A percentile compares a stretch with the other conserved stretches of the same genome.
These are phyloP conservation scores for Suillus ampliporus DNA, from an alignment of 768 basidiomycete species.

Conservation along the genomic window DNA sequence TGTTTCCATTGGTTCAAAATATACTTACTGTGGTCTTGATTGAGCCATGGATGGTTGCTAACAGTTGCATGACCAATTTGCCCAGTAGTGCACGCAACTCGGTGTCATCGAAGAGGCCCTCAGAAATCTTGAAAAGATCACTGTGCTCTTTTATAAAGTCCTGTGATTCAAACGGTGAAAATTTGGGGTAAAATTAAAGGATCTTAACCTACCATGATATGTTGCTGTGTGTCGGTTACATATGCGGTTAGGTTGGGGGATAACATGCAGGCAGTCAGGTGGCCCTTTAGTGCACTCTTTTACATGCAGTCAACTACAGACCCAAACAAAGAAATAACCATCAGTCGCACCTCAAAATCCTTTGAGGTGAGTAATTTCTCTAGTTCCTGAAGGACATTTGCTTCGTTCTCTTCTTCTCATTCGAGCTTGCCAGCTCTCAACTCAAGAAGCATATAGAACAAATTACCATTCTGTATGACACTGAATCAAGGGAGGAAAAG, in stretches of 20 bases:
- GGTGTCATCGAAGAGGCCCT: slow-evolving; percentile 6
- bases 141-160: slow-evolving; percentile 10
- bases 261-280: slow-evolving; percentile 11
- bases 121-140: slow-evolving; percentile 11
- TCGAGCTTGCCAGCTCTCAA: slow-evolving; percentile 1
- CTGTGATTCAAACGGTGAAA: neutral
- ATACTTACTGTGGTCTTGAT: slow-evolving; percentile 7
- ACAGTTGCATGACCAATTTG: slow-evolving; percentile 7
- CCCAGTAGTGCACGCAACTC: neutral
- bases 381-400: neutral
- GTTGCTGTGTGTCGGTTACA: slow-evolving; percentile 11
- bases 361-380: slow-evolving; percentile 5
- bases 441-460: slow-evolving; percentile 5
- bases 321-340: neutral
- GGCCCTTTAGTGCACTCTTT: slow-evolving; percentile 4
- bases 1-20: neutral
- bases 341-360: slow-evolving; percentile 5
- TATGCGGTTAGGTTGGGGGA: slow-evolving; percentile 18
- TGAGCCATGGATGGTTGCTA: slow-evolving; percentile 3
- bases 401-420: neutral
- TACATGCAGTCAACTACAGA: neutral
- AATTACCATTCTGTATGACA: neutral
- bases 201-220: slow-evolving; percentile 9
- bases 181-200: neutral
- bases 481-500: neutral